Evolutionary conservation across 2,329 filamentous ascomycete species (phyloP).

Genomic region (Alternaria tenuissima): DNA sequence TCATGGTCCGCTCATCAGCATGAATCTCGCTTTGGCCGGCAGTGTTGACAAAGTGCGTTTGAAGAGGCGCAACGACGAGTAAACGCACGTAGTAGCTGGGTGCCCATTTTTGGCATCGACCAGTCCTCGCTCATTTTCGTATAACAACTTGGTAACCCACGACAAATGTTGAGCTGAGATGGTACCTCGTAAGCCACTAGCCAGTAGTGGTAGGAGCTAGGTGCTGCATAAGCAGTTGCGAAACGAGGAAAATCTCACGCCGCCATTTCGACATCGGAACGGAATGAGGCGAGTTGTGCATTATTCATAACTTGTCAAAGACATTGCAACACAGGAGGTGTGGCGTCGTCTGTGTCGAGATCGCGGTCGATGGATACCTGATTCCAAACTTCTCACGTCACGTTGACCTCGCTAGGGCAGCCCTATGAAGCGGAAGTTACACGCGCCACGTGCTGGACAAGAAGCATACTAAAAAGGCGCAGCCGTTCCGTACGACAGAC

Average conservation of each 20-base stretch:
- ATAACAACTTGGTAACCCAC: background rate
- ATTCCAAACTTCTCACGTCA: background rate
- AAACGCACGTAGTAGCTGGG: background rate
- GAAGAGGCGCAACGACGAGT: background rate
- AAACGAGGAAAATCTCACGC: constrained; percentile 21
- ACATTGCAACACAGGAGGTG: background rate
- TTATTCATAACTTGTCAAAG: background rate
- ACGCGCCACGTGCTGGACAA: too few relatives aligned
- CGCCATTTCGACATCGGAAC: constrained; percentile 14
- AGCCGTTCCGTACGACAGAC: too few relatives aligned
- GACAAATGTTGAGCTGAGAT: constrained; percentile 12
- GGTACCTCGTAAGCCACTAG: constrained; percentile 10
- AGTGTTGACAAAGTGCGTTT: background rate
- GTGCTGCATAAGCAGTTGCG: constrained; percentile 24
- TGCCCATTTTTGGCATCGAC: too few relatives aligned
- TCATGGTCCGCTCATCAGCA: background rate
- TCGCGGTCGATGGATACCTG: too few relatives aligned
- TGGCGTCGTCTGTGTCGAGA: background rate
- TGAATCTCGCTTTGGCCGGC: too few relatives aligned
- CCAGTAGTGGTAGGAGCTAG: constrained; percentile 4
- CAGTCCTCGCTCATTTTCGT: too few relatives aligned
- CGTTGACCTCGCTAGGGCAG: background rate
- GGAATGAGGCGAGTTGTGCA: background rate
- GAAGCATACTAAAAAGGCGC: too few relatives aligned
- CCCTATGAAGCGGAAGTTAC: too few relatives aligned